Base-by-base conservation (phyloP, 2,329 filamentous ascomycete genomes). In the Fusarium sp. region DNA sequence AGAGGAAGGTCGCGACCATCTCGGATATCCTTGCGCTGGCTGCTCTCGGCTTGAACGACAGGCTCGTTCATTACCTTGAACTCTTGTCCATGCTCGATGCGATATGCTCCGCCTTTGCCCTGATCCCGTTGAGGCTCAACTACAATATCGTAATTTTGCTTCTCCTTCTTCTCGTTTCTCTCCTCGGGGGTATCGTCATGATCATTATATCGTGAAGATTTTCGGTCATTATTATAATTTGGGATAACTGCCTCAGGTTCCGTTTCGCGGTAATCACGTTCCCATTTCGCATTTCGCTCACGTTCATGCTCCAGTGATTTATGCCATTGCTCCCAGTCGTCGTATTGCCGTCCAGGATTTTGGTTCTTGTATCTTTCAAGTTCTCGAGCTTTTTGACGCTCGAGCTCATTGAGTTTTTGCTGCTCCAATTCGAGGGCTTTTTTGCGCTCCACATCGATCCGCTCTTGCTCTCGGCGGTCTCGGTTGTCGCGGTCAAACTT, bases 161-260 rank as follows among this genome's bases (percentile, higher is more conserved):
- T 56, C 48, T 66, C 50, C 50, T 54, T 57, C 51, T 68, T 72
- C 36, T 69, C 64, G 28, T 58, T 71, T 48, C 70, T 72, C 65
- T 76, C 75, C 45, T 62, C 71, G 7, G 71, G 63, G 42, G 65
- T 65, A 53, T 76, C 72, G 38, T 77, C 73, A 56, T 71, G 67
- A 49, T 79, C 77, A 55, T 78, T 73, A 59, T 75, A 54, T 67
- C 73, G 72, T 54, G 75, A 74, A 52, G 76, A 67, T 49, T 73
- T 75, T 55, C 62, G 73, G 36, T 79, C 72, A 61, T 76, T 73
- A 48, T 73, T 53, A 65, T 73, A 58, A 36, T 76, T 75, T 11
- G 75, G 59, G 38, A 72, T 65, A 43, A 76, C 71, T 46, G 67
- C 38, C 42, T 77, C 77, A 30, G 69, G 73, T 54, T 76, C 73